Evolutionary conservation across 2,329 filamentous ascomycete genomes (phyloP).

Genomic region (Botrytis byssoidea): DNA sequence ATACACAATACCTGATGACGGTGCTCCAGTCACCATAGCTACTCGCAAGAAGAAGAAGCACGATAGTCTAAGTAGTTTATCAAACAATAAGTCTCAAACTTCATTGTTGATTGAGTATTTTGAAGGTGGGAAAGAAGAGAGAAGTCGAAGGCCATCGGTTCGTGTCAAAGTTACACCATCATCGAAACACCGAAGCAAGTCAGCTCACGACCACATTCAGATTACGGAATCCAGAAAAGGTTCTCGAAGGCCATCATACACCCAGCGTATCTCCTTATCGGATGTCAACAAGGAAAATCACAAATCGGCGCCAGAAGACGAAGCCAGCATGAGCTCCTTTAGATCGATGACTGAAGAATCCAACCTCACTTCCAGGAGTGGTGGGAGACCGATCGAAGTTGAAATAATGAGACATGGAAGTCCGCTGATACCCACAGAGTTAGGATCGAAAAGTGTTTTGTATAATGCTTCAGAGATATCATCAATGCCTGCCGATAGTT

Average conservation of each 20-base stretch:
- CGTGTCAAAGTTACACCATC: slow-evolving; percentile 70
- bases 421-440: slow-evolving; percentile 60
- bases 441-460: slow-evolving; percentile 61
- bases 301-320: slow-evolving; percentile 55
- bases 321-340: slow-evolving; percentile 67
- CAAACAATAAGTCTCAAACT: slow-evolving; percentile 61
- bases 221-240: slow-evolving; percentile 74
- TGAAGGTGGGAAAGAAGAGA: slow-evolving; percentile 60
- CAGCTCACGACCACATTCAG: slow-evolving; percentile 72
- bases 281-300: slow-evolving; percentile 46
- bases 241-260: slow-evolving; percentile 68
- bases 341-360: slow-evolving; percentile 78
- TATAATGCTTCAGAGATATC: slow-evolving; percentile 82
- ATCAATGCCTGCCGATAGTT: slow-evolving; percentile 70
- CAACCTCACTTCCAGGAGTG: slow-evolving; percentile 63
- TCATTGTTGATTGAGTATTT: slow-evolving; percentile 76
- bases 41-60: slow-evolving; percentile 63
- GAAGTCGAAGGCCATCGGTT: slow-evolving; percentile 62
- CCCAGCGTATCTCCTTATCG: slow-evolving; percentile 63
- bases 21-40: slow-evolving; percentile 86
- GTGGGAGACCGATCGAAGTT: slow-evolving; percentile 75
- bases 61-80: slow-evolving; percentile 47
- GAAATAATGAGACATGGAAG: slow-evolving; percentile 74
- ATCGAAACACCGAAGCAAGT: slow-evolving; percentile 45
- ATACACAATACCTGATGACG: slow-evolving; percentile 81